Evolutionary conservation across 805 yeast species (phyloP), one percentile per base, ranked within the genome.

Genomic region (Priceomyces melissophilus): DNA sequence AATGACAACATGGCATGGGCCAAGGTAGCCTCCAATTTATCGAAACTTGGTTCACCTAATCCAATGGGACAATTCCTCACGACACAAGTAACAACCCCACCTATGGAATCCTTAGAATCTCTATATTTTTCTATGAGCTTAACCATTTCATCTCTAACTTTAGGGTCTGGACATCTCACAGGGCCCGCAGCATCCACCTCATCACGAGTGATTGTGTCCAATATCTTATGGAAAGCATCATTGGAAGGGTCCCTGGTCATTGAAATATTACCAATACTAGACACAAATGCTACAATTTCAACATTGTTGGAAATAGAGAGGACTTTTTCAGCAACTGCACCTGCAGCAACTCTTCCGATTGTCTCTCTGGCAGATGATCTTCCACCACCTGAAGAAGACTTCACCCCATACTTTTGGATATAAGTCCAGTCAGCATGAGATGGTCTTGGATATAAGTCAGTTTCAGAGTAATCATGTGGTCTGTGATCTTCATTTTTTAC

Each of bases 1-100:
- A 93, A 79, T 2, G 97, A 90, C 49, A 93, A 71, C 99, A 93
- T 93, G 38, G 98, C 98, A 61, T 93, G 99, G 10, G 98, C 99
- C 48, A 93, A 75, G 55, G 78, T 67, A 26, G 99, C 99, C 73
- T 93, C 99, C 47, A 93, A 71, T 69, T 93, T 93, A 67, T 93
- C 99, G 61, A 93, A 93, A 47, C 89, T 88, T 23, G 99, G 99
- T 71, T 93, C 99, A 49, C 99, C 99, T 32, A 93, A 75, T n/a
- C 98, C 98, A 39, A 84, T 73, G 30, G 99, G 99, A 50, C 86
- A 78, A 65, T 93, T 91, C 65, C 98, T 81, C 35, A 93, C 77
- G 13, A 93, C 98, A 74, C 99, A 93, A 7, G 99, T 93, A 41
- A 93, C 99, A 32, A 91, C 87, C 55, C 99, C 99, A 48, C 99